phyloP scores from a whole-genome alignment of 208 protist genomes.

The Tritrichomonas foetus region DNA sequence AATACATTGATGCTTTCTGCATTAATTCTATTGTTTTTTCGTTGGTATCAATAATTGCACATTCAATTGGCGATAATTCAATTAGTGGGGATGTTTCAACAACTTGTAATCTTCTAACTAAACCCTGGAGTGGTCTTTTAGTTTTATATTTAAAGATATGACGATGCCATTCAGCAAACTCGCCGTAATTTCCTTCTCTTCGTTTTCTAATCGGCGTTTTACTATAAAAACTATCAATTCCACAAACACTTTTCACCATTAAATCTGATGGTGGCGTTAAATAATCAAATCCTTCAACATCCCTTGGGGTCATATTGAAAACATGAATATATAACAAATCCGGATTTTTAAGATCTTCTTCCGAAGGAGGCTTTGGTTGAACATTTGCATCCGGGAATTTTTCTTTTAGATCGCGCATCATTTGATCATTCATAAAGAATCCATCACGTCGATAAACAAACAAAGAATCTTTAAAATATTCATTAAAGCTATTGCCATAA shows the following conservation, averaged over 20 bases:
- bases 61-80: neutral
- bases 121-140: neutral
- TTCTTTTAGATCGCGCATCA: neutral
- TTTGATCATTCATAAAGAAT: neutral
- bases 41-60: slow-evolving; percentile 17
- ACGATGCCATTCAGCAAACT: slow-evolving; percentile 31
- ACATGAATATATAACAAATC: neutral
- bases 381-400: slow-evolving; percentile 22
- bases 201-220: neutral
- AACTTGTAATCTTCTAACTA: neutral
- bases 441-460: slow-evolving; percentile 12
- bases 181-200: neutral
- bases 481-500: neutral
- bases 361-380: neutral
- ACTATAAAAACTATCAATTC: neutral
- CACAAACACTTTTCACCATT: neutral
- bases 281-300: neutral
- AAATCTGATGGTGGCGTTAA: neutral
- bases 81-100: too few species aligned
- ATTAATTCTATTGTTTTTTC: neutral
- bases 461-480: neutral
- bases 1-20: neutral
- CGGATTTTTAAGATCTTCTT: neutral
- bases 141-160: neutral
- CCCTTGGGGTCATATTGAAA: neutral